Conservation (phyloP, 225 moss, liverwort and hornwort genomes). For the Antitrichia curtipendula region DNA sequence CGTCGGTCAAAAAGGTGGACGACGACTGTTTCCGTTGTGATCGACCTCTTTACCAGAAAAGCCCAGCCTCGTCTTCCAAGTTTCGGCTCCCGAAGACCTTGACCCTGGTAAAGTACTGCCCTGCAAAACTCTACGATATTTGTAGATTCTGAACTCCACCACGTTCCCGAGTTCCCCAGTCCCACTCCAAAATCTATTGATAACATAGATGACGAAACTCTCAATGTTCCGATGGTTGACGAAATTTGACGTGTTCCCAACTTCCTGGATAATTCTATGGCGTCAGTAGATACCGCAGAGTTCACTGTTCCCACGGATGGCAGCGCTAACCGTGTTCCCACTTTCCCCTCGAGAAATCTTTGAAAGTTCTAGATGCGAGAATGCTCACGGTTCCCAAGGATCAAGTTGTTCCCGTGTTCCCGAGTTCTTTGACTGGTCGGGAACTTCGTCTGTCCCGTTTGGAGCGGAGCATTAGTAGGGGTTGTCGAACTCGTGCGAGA, state of each 20-base stretch:
- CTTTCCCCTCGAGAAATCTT: background rate
- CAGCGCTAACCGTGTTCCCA: background rate
- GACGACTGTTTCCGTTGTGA: constrained; percentile 18
- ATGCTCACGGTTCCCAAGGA: background rate
- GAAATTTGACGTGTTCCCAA: background rate
- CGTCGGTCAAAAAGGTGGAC: constrained; percentile 27
- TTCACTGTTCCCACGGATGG: background rate
- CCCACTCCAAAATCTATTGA: background rate
- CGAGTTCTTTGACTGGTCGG: background rate
- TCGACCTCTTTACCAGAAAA: constrained; percentile 15
- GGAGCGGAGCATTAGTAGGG: no score
- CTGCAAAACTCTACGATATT: fast-evolving
- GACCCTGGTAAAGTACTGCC: background rate
- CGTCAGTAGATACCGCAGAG: no score
- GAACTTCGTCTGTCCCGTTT: background rate
- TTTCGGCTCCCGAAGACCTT: background rate
- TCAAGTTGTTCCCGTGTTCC: background rate
- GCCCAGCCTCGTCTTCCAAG: background rate
- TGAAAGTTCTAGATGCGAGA: fast-evolving
- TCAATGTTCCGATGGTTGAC: background rate
- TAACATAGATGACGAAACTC: fast-evolving
- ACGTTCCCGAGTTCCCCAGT: background rate
- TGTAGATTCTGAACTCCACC: background rate
- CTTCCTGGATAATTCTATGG: background rate
- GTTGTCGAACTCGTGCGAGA: background rate